phyloP scores from a whole-genome alignment of 331 rosid genomes.

The Malus hybrid region DNA sequence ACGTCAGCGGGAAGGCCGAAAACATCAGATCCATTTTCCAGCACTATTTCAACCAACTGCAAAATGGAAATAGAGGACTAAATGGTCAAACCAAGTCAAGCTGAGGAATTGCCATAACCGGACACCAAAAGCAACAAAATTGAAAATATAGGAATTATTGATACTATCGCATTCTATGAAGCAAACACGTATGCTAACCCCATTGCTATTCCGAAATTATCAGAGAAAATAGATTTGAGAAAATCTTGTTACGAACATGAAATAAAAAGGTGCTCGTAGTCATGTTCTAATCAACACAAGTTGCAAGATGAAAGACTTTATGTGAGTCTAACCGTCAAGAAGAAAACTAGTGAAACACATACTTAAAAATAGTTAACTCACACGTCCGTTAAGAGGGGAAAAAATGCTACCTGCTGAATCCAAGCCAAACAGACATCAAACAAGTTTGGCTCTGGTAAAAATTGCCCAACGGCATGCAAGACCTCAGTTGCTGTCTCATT shows the following conservation, averaged over 20 bases:
- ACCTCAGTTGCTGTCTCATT: conserved; percentile 70
- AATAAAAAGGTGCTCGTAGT: no score
- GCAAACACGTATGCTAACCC: not conserved
- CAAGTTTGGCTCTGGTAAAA: conserved; percentile 68
- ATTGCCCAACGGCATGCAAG: conserved; percentile 66
- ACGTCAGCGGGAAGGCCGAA: conserved; percentile 73
- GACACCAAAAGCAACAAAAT: not conserved
- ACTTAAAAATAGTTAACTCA: not conserved
- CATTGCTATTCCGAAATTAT: not conserved
- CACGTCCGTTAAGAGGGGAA: not conserved
- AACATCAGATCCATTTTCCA: conserved; percentile 70
- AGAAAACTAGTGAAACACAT: not conserved
- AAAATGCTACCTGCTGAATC: conserved; percentile 77
- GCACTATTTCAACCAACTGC: conserved; percentile 76
- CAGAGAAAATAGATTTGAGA: not conserved
- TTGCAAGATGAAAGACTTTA: not conserved
- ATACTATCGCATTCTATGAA: not conserved
- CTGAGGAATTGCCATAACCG: not conserved
- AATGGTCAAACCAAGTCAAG: not conserved
- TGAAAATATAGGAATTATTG: not conserved
- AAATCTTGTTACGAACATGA: not conserved
- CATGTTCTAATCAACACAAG: no score
- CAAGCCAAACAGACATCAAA: conserved; percentile 80
- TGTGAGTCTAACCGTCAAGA: not conserved
- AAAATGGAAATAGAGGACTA: not conserved